These are phyloP conservation scores for Syzygium aromaticum DNA, from an alignment of 345 rosid genomes.

Conservation along the genomic window DNA sequence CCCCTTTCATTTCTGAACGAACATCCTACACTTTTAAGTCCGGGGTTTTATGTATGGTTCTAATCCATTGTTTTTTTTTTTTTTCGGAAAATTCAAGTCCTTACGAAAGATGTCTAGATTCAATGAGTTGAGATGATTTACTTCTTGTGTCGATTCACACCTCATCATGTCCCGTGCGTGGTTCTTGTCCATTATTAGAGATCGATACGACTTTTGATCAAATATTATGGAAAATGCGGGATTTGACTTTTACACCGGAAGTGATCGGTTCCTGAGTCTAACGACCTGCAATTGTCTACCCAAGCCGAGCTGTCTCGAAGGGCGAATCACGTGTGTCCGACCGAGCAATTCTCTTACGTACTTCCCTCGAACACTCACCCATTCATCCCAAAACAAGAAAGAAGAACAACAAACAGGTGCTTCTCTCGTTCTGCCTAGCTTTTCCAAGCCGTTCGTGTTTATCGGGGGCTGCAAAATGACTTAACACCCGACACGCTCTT, in stretches of 20 bases:
- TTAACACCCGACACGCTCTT: no score
- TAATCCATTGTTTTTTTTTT: no score
- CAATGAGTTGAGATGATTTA: accelerated
- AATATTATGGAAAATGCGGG: accelerated
- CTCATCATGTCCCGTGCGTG: neutral
- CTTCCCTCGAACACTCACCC: neutral
- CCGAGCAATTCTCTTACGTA: neutral
- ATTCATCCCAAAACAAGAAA: accelerated
- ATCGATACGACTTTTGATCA: neutral
- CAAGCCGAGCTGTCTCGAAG: accelerated
- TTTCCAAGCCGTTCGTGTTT: neutral
- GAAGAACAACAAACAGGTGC: neutral
- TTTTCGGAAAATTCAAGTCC: neutral
- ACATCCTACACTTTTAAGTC: no score
- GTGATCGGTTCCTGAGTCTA: accelerated
- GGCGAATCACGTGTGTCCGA: neutral
- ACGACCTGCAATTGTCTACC: accelerated
- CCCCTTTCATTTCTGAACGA: no score
- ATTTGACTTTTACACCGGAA: accelerated
- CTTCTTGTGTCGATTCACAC: neutral
- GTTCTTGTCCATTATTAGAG: accelerated
- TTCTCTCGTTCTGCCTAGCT: neutral
- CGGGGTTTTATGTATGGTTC: no score
- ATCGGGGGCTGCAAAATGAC: no score
- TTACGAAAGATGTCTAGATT: neutral